A percentile compares a stretch with the other conserved stretches of the same genome.
Conservation (phyloP, 1,284 basidiomycete species). For the Xerocomus cyaneibrunnescens region DNA sequence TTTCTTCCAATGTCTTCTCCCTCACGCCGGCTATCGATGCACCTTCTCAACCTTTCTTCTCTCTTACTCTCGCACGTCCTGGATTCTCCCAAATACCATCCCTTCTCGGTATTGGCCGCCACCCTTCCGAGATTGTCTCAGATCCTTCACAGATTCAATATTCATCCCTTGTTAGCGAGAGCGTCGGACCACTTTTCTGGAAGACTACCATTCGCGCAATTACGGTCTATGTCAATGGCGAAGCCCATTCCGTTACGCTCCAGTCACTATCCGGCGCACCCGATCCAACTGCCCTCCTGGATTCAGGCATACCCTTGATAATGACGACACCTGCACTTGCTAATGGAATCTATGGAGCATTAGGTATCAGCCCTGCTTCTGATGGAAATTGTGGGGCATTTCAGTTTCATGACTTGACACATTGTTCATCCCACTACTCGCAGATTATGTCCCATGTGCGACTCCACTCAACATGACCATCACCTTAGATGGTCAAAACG, state of each 20-base stretch:
- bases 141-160: slow-evolving; percentile 58
- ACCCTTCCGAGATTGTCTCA: slow-evolving; percentile 51
- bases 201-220: slow-evolving; percentile 54
- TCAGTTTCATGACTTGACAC: not conserved
- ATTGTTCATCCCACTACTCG: not conserved
- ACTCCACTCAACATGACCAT: slow-evolving; percentile 70
- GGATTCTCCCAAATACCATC: slow-evolving; percentile 56
- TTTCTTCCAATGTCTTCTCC: slow-evolving; percentile 65
- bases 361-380: slow-evolving; percentile 54
- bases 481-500: slow-evolving; percentile 53
- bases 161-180: slow-evolving; percentile 41
- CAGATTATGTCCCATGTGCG: slow-evolving; percentile 70
- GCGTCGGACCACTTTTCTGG: slow-evolving; percentile 54
- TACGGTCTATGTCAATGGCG: slow-evolving; percentile 57
- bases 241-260: slow-evolving; percentile 41
- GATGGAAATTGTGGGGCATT: slow-evolving; percentile 62
- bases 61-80: slow-evolving; percentile 65
- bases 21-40: slow-evolving; percentile 51
- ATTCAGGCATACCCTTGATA: slow-evolving; percentile 66
- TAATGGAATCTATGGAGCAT: slow-evolving; percentile 75
- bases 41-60: slow-evolving; percentile 61
- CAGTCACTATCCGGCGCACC: slow-evolving; percentile 36
- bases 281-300: slow-evolving; percentile 62
- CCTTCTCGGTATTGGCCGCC: slow-evolving; percentile 62
- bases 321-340: slow-evolving; percentile 58